These are phyloP conservation scores for Coffea humblotiana DNA, from an alignment of 305 asterid species.

Conservation along the genomic window DNA sequence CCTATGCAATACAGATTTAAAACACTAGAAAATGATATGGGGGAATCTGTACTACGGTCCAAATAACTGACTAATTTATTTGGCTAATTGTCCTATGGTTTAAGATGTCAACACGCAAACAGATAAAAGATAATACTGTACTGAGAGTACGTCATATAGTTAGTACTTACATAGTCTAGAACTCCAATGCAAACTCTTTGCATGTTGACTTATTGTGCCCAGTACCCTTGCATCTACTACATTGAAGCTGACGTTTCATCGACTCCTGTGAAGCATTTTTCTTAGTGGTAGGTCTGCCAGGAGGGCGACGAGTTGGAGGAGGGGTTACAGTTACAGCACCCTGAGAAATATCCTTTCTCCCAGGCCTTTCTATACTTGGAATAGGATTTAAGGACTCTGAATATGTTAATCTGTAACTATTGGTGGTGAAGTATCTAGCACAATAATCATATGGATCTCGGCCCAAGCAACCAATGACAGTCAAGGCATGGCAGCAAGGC, in stretches of 20 bases:
- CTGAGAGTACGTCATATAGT: background rate
- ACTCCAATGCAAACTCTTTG: slow-evolving; percentile 67
- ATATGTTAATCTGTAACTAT: slow-evolving; percentile 67
- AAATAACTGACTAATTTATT: background rate
- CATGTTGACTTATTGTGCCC: slow-evolving; percentile 97
- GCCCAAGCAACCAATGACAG: slow-evolving; percentile 51
- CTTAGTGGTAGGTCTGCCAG: slow-evolving; percentile 88
- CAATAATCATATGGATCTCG: slow-evolving; percentile 71
- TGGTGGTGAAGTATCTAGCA: slow-evolving; percentile 65
- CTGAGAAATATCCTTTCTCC: slow-evolving; percentile 46
- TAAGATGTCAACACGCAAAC: background rate
- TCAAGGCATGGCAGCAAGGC: slow-evolving; percentile 88
- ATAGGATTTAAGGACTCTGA: slow-evolving; percentile 67
- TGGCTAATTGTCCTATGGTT: background rate
- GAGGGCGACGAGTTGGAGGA: slow-evolving; percentile 96
- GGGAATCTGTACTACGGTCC: background rate
- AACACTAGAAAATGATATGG: background rate
- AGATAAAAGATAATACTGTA: slow-evolving; percentile 11
- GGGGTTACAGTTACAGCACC: slow-evolving; percentile 70
- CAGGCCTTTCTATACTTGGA: slow-evolving; percentile 45
- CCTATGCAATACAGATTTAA: background rate
- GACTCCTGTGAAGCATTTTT: slow-evolving; percentile 58
- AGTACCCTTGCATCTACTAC: slow-evolving; percentile 90
- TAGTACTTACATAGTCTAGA: slow-evolving; percentile 43
- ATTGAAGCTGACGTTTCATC: slow-evolving; percentile 74